Conservation (phyloP, 306 rosid genomes). For the Prinsepia uniflora region DNA sequence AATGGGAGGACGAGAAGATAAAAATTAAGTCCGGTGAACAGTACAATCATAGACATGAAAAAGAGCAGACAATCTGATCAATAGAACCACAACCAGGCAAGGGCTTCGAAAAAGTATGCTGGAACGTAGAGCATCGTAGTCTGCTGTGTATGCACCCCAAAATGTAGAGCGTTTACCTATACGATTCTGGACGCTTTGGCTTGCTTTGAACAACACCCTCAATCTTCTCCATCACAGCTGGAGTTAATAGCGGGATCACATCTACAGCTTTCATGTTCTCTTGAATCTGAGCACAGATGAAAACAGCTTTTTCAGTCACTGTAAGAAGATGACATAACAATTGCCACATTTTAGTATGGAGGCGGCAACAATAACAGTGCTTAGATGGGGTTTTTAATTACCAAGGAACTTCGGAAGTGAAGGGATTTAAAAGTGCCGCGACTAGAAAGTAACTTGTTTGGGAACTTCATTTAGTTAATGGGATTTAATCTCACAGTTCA, state of each 20-base stretch:
- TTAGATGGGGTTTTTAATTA: too few relatives aligned
- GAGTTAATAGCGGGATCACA: slow-evolving; percentile 77
- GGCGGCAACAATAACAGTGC: too few relatives aligned
- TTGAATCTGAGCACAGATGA: slow-evolving; percentile 46
- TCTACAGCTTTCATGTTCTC: slow-evolving; percentile 97
- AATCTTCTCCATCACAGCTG: slow-evolving; percentile 89
- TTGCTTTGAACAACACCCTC: slow-evolving; percentile 82
- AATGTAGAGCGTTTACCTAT: slow-evolving; percentile 38
- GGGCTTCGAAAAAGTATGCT: slow-evolving; percentile 3
- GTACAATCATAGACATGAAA: slow-evolving; percentile 6
- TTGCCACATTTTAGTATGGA: neutral
- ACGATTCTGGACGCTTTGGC: slow-evolving; percentile 92
- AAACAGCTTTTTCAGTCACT: neutral
- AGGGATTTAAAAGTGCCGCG: too few relatives aligned
- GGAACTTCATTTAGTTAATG: too few relatives aligned
- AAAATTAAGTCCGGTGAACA: neutral
- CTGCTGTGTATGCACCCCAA: slow-evolving; percentile 14
- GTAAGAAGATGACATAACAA: neutral
- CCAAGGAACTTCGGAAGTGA: too few relatives aligned
- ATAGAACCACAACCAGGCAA: neutral
- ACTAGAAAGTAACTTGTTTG: too few relatives aligned
- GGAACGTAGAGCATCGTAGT: slow-evolving; percentile 14
- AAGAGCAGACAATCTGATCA: neutral
- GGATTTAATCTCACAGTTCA: too few relatives aligned
- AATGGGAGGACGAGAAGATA: neutral